phyloP scores from a whole-genome alignment of 441 rosid species.

The Eutrema salsugineum region DNA sequence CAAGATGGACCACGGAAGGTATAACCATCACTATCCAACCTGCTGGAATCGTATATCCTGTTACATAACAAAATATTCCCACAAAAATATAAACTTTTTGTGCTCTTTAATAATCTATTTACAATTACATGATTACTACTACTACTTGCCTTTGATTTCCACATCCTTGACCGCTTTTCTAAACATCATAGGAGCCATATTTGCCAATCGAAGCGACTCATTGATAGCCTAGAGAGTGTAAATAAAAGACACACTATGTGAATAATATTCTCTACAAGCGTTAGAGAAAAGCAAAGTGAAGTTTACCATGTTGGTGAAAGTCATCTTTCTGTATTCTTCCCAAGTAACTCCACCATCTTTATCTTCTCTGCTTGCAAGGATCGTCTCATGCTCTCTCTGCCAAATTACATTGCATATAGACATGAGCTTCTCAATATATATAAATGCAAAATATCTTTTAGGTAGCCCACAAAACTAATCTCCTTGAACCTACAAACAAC shows the following conservation, averaged over 20 bases:
- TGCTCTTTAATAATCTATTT: background rate
- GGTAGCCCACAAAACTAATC: background rate
- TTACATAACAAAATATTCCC: background rate
- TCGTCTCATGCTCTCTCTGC: conserved; percentile 18
- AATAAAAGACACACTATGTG: background rate
- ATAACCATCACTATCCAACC: conserved; percentile 35
- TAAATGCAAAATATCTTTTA: background rate
- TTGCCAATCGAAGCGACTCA: conserved; percentile 19
- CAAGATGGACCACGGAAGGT: conserved; percentile 31
- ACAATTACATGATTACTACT: background rate
- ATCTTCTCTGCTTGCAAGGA: conserved; percentile 4
- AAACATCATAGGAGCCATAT: conserved; percentile 12
- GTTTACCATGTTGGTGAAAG: conserved; percentile 13
- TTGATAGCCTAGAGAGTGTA: conserved; percentile 10
- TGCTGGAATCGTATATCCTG: conserved; percentile 44
- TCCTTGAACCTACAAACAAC: background rate
- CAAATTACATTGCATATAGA: background rate
- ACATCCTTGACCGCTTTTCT: conserved; percentile 19
- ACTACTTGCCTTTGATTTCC: conserved; percentile 16
- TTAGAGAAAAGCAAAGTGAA: background rate
- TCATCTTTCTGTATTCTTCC: conserved; percentile 24
- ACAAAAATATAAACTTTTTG: background rate
- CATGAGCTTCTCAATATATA: background rate
- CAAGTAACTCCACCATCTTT: conserved; percentile 8
- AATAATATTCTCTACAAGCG: background rate